Conservation (phyloP, 805 yeast genomes). For the Candida silvatica region DNA sequence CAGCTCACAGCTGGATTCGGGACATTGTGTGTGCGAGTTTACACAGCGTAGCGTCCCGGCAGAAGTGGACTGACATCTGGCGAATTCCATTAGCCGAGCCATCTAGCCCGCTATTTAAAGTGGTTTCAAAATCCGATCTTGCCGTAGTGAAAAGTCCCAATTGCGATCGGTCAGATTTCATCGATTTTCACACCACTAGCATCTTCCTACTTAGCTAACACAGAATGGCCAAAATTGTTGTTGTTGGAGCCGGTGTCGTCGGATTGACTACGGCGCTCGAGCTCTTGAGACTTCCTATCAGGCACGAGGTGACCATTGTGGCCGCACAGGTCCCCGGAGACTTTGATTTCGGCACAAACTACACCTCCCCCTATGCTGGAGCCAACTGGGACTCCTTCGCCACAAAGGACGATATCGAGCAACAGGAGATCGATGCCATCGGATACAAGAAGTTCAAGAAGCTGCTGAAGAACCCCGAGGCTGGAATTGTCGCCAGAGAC, state of each 20-base stretch:
- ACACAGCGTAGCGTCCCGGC: no score
- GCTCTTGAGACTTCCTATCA: constrained; percentile 24
- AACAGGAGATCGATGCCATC: constrained; percentile 33
- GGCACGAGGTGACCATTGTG: constrained; percentile 33
- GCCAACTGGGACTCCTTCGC: constrained; percentile 68
- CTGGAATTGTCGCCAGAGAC: constrained; percentile 35
- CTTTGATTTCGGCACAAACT: constrained; percentile 31
- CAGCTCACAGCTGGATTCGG: no score
- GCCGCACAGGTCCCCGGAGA: constrained; percentile 51
- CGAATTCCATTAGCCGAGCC: no score
- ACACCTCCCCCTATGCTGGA: constrained; percentile 64
- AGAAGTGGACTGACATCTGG: no score
- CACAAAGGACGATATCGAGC: constrained; percentile 24
- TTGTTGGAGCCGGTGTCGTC: constrained; percentile 41
- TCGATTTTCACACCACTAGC: no score
- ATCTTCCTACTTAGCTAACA: no score
- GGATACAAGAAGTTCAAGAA: constrained; percentile 39
- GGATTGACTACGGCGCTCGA: constrained; percentile 44
- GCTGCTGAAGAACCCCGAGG: constrained; percentile 35
- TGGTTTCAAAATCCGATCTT: no score
- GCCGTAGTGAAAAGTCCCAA: no score
- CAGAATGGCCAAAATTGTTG: constrained; percentile 14
- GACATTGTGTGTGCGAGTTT: no score
- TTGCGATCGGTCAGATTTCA: no score
- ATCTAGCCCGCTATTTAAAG: no score